These are phyloP conservation scores for cucumber (Cucumis sativus) DNA, from an alignment of 306 rosid species.

Conservation along the genomic window DNA sequence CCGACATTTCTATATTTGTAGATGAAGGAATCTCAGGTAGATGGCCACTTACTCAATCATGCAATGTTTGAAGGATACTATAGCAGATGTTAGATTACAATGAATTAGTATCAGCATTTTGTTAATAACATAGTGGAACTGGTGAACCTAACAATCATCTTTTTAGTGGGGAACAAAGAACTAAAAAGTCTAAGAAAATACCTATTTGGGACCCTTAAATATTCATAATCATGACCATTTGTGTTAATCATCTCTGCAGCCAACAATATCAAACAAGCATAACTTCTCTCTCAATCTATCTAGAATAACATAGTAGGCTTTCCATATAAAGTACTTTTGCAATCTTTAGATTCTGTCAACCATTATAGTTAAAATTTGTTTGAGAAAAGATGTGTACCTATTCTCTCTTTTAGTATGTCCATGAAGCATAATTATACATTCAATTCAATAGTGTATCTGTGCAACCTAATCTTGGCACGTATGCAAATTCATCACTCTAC, in stretches of 20 bases:
- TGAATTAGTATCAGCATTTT: neutral
- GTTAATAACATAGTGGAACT: conserved; percentile 10
- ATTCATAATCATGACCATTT: neutral
- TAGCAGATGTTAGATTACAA: neutral
- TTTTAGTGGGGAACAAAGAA: neutral
- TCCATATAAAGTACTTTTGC: conserved; percentile 2
- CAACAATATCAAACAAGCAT: conserved; percentile 8
- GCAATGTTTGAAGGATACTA: neutral
- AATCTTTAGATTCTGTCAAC: conserved; percentile 1
- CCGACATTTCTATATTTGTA: neutral
- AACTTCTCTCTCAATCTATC: conserved; percentile 4
- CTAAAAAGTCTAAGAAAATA: neutral
- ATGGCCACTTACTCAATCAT: neutral
- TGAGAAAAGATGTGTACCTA: neutral
- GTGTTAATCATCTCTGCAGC: conserved; percentile 7
- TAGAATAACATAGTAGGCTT: neutral
- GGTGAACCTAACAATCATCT: conserved; percentile 11
- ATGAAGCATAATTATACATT: neutral
- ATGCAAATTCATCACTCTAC: conserved; percentile 17
- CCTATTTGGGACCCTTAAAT: conserved; percentile 1
- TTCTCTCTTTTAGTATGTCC: neutral
- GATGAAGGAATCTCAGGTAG: neutral
- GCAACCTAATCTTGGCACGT: conserved; percentile 21
- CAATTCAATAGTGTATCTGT: neutral
- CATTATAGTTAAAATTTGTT: neutral